A percentile compares a stretch with the other conserved stretches of the same genome.
Conservation (phyloP, 225 moss, liverwort and hornwort genomes). For the Ulota crispa region DNA sequence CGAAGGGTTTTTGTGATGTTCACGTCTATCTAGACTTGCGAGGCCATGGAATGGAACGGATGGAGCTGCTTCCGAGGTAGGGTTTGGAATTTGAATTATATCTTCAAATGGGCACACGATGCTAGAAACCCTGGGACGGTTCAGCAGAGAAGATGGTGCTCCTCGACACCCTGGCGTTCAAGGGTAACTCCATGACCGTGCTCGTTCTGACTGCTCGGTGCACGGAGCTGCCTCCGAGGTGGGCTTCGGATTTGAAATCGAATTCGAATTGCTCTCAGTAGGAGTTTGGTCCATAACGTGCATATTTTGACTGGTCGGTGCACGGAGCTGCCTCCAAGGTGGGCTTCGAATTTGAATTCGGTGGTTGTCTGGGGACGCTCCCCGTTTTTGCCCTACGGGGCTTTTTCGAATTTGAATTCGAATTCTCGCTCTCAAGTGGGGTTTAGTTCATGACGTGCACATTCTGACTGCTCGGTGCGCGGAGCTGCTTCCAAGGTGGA, state of each 20-base stretch:
- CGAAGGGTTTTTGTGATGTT: not conserved
- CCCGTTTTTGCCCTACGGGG: too few relatives aligned
- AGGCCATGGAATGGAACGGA: not conserved
- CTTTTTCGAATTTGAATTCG: not conserved
- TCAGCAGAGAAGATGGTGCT: slow-evolving; percentile 35
- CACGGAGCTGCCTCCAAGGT: too few relatives aligned
- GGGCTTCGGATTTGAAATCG: not conserved
- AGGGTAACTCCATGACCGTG: slow-evolving; percentile 48
- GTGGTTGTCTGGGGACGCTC: too few relatives aligned
- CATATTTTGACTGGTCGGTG: too few relatives aligned
- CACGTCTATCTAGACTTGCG: not conserved
- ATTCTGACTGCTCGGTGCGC: too few relatives aligned
- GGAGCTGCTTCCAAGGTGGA: too few relatives aligned
- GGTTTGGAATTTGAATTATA: not conserved
- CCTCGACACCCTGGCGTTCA: slow-evolving; percentile 42
- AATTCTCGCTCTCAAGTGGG: not conserved
- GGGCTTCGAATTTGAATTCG: too few relatives aligned
- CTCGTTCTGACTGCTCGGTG: slow-evolving; percentile 41
- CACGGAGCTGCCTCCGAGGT: too few relatives aligned
- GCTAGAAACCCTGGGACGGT: slow-evolving; percentile 26
- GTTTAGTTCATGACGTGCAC: not conserved
- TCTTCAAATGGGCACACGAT: slow-evolving; percentile 62
- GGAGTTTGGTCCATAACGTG: not conserved
- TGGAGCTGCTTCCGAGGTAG: not conserved
- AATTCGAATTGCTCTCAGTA: not conserved